Evolutionary conservation across 1,139 yeast species (phyloP), one percentile per base, ranked within the genome.

Genomic region (Torulaspora globosa): DNA sequence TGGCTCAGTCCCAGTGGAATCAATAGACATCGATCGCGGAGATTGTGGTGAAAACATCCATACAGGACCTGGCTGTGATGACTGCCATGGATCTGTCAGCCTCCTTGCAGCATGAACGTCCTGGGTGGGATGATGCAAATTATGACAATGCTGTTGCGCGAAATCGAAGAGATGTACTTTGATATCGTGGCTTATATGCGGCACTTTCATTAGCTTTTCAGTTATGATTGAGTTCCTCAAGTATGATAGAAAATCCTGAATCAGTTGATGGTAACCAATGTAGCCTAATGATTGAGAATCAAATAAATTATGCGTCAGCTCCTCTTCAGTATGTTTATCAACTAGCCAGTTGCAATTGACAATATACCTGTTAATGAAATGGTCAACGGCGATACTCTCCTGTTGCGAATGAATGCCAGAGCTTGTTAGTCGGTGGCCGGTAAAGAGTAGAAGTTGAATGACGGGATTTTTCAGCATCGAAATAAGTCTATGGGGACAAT

Each of bases 361-460:
- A 32, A 56, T 53, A 35, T 54, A 56, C 21, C 51, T 51, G 24
- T 49, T 50, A 36, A 57, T 51, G 39, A 57, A 57, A 16, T 40
- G 42, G 19, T 36, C 45, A 10, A 55, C 49, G 19, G 50, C 42
- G 28, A 39, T 37, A 14, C 31, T 33, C n/a, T 42, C 43, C 19
- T 36, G 35, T 7, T 44, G 46, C 10, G 37, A 19, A 29, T 19
- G 28, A n/a, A 34, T 24, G n/a, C 30, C 21, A 12, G 33, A 18
- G 7, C 29, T 21, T 10, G 55, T 44, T 11, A 52, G 38, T 5
- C 51, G 46, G 40, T 48, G 50, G 54, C 60, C 53, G 29, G 47
- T 52, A 38, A 50, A 53, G 6, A 58, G 29, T 33, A 58, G 36
- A 10, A 57, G 33, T 42, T 58, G 62, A 10, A 58, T 46, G 23